These are phyloP conservation scores for Neopestalotiopsis sp. DNA, from an alignment of 2,329 filamentous ascomycete genomes.

Conservation along the genomic window DNA sequence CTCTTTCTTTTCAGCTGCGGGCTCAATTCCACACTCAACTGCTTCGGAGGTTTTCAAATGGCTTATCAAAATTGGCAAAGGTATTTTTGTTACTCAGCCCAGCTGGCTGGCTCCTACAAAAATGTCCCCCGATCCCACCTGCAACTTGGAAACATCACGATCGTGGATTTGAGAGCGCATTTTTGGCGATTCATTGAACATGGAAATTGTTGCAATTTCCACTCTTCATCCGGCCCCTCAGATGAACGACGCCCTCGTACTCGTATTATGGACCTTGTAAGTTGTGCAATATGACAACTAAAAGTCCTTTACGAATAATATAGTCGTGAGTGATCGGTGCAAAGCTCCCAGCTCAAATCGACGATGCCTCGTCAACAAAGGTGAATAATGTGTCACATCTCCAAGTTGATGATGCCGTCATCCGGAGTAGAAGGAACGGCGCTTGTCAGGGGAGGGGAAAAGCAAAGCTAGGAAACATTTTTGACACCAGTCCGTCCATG, in stretches of 20 bases:
- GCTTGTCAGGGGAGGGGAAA: background rate
- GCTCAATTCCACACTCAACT: background rate
- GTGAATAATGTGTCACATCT: background rate
- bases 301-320: too few relatives aligned
- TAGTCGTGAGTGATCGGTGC: too few relatives aligned
- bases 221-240: background rate
- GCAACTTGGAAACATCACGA: background rate
- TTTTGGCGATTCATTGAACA: background rate
- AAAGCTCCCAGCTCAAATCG: background rate
- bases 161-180: background rate
- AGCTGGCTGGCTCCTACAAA: background rate
- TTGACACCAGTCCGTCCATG: background rate
- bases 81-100: too few relatives aligned
- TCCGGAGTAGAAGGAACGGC: background rate
- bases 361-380: background rate
- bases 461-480: background rate
- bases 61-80: background rate
- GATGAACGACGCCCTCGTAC: background rate
- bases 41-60: background rate
- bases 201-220: background rate
- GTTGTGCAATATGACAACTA: too few relatives aligned
- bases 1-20: background rate
- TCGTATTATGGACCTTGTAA: too few relatives aligned
- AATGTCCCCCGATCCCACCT: background rate
- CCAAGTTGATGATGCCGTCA: background rate